Percentiles rank a stretch among this genome's conserved stretches.
Evolutionary conservation across 257 asterid species (phyloP).

Genomic region (Fraxinus cuspidata): DNA sequence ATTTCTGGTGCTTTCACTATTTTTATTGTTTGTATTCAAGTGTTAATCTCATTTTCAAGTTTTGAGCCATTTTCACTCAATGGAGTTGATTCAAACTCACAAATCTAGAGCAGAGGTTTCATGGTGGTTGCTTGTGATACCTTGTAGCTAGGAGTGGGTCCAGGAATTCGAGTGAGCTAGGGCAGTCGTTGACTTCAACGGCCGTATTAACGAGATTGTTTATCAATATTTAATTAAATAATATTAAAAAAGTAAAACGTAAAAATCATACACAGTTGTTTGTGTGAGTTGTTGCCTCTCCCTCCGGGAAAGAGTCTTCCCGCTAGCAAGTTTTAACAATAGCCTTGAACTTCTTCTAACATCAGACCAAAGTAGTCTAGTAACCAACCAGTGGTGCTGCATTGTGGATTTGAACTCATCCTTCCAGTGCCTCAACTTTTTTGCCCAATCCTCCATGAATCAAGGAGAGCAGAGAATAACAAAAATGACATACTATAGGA

Average conservation of each 20-base stretch:
- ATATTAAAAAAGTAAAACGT: too few relatives aligned
- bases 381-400: constrained; percentile 96
- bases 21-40: too few relatives aligned
- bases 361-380: constrained; percentile 90
- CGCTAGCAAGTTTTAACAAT: constrained; percentile 81
- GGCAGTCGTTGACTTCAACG: too few relatives aligned
- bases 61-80: background rate
- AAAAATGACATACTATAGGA: background rate
- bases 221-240: too few relatives aligned
- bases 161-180: too few relatives aligned
- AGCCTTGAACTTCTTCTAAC: constrained; percentile 82
- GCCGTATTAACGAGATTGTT: too few relatives aligned
- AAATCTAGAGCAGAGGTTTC: background rate
- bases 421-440: constrained; percentile 65
- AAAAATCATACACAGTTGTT: constrained; percentile 40
- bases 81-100: background rate
- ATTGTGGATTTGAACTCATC: constrained; percentile 77
- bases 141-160: background rate
- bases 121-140: background rate
- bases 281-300: constrained; percentile 96
- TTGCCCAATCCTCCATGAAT: constrained; percentile 83
- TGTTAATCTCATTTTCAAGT: background rate
- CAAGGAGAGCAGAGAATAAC: constrained; percentile 24
- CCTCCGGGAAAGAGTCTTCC: constrained; percentile 87
- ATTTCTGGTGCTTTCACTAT: background rate